Base-by-base conservation (phyloP, 306 rosid genomes). In the Hylodesmum podocarpum region DNA sequence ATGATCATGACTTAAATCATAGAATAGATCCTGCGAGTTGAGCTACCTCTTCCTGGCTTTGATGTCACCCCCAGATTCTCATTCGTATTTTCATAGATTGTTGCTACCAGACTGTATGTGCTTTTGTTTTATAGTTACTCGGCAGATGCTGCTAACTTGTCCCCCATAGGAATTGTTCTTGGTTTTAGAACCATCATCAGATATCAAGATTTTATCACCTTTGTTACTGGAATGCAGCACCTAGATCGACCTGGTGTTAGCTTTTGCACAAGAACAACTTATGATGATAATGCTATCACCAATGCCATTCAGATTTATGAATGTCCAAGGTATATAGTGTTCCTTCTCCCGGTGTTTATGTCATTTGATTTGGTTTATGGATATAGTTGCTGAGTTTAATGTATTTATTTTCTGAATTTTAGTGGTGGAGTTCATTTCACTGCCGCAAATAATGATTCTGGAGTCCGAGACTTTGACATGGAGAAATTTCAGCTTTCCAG, bases 371-470 rank as follows among this genome's bases (percentile, higher is more conserved):
- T 84, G 25, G 13, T 15, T 71, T 22, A 12, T 54, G 34, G 64
- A 40, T 54, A 41, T 36, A 11, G 15, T 18, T 0, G 0, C 41
- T 8, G 1, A 55, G 66, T 72, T 29, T 65, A 57, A 65, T 66
- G 54, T 21, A 15, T 41, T 36, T 67, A 53, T 14, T 71, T 79
- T 49, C 46, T 53, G 68, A 21, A 54, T 41, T 76, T 63, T 61
- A 92, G 97, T 79, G 97, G 96, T 59, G 91, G 96, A 70, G 85
- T 84, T 88, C 93, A 85, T 83, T 92, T 92, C 85, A 90, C 91
- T 33, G 91, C 90, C 28, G 86, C 96, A 51, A 92, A 88, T 85
- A 92, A 92, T 85, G 97, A 92, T 72, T 84, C 75, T 54, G 93
- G 89, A 78, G 86, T 90, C 59, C 82, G 96, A 79, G 93, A 89